Evolutionary conservation across 768 basidiomycete genomes (phyloP).

Genomic region (Fomitopsis serialis): DNA sequence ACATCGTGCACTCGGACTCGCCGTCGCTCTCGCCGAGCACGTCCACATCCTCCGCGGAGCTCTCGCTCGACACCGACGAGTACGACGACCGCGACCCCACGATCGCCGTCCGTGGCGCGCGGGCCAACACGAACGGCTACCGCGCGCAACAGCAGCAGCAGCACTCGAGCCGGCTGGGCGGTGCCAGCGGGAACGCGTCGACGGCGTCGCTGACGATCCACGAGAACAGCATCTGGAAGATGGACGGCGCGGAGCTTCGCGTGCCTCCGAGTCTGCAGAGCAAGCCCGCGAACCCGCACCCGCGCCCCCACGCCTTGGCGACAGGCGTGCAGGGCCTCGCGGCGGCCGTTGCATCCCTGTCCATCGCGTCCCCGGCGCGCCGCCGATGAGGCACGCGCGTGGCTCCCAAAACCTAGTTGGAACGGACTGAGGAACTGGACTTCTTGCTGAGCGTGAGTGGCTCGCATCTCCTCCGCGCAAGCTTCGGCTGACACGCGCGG

Average conservation of each 20-base stretch:
- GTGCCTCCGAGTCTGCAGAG: slow-evolving; percentile 23
- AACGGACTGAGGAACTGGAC: neutral
- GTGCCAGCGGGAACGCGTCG: slow-evolving; percentile 4
- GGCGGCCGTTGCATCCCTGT: slow-evolving; percentile 52
- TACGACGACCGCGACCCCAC: slow-evolving; percentile 16
- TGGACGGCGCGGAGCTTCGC: slow-evolving; percentile 58
- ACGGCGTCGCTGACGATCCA: slow-evolving; percentile 25
- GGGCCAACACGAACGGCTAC: slow-evolving; percentile 12
- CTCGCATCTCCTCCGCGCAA: neutral
- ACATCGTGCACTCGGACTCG: slow-evolving; percentile 66
- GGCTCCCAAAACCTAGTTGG: neutral
- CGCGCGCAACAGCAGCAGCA: neutral
- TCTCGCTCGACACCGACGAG: slow-evolving; percentile 50
- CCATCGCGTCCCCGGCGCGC: neutral
- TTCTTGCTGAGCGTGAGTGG: neutral
- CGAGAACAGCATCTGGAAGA: slow-evolving; percentile 60
- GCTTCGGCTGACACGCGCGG: neutral
- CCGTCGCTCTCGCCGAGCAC: slow-evolving; percentile 47
- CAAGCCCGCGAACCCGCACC: slow-evolving; percentile 28
- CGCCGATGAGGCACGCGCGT: neutral
- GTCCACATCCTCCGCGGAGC: slow-evolving; percentile 59
- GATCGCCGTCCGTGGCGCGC: neutral
- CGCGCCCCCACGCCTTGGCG: slow-evolving; percentile 4
- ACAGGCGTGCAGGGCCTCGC: slow-evolving; percentile 22
- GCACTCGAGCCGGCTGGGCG: no score